Conservation (phyloP, 768 basidiomycete species). For the Serpula lacrymans region DNA sequence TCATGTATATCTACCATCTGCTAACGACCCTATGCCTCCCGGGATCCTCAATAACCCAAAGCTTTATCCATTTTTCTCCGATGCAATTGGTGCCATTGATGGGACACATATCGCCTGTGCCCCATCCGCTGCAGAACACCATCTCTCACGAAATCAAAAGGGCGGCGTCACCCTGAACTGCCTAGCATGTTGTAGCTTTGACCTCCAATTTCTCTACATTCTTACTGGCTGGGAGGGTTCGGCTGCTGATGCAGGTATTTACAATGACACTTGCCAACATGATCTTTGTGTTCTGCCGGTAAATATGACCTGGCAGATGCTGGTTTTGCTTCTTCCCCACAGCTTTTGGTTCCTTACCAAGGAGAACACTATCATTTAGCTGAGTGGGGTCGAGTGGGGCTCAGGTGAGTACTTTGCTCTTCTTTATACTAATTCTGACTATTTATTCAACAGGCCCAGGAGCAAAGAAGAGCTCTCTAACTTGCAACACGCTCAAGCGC, state of each 20-base stretch:
- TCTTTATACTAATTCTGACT: too few relatives aligned
- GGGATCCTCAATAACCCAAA: constrained; percentile 18
- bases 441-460: too few relatives aligned
- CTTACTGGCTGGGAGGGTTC: constrained; percentile 8
- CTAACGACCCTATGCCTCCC: constrained; percentile 11
- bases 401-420: too few relatives aligned
- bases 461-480: constrained; percentile 23
- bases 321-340: constrained; percentile 22
- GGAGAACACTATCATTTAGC: constrained; percentile 34
- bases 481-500: constrained; percentile 15
- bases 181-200: constrained; percentile 6
- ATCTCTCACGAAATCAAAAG: constrained; percentile 10
- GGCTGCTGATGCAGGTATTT: constrained; percentile 7
- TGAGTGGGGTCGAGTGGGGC: constrained; percentile 24
- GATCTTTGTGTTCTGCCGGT: constrained; percentile 7
- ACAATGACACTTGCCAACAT: constrained; percentile 3
- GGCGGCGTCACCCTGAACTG: constrained; percentile 7
- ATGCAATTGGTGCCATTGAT: constrained; percentile 24
- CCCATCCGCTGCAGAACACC: constrained; percentile 4
- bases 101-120: constrained; percentile 22
- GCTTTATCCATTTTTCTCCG: constrained; percentile 24
- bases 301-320: constrained; percentile 26
- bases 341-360: constrained; percentile 34
- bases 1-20: constrained; percentile 17
- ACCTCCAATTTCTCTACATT: constrained; percentile 5